Evolutionary conservation across 371 early-diverging fungal genomes (phyloP).

Genomic region (Synchytrium microbalum): DNA sequence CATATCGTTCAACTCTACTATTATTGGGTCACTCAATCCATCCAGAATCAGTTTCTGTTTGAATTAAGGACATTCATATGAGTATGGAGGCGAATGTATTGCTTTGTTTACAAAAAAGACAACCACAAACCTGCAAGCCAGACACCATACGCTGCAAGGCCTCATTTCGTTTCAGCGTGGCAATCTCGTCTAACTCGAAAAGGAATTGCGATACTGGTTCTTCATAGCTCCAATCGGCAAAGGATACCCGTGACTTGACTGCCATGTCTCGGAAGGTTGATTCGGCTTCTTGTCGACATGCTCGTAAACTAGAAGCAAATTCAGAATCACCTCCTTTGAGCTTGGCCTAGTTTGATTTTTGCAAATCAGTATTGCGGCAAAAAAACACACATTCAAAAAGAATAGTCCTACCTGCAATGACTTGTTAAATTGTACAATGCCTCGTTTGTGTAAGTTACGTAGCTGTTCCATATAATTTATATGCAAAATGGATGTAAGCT

Average conservation of each 20-base stretch:
- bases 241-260: constrained; percentile 12
- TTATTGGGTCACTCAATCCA: constrained; percentile 60
- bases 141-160: constrained; percentile 74
- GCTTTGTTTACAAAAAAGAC: too few relatives aligned
- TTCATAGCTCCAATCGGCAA: constrained; percentile 68
- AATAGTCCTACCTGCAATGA: constrained; percentile 31
- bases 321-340: constrained; percentile 32
- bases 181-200: constrained; percentile 56
- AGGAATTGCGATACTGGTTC: constrained; percentile 58
- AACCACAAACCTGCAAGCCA: constrained; percentile 49
- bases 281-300: constrained; percentile 39
- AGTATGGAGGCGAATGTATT: too few relatives aligned
- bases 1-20: constrained; percentile 60
- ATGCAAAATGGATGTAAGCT: constrained; percentile 68
- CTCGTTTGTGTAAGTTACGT: constrained; percentile 70
- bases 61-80: too few relatives aligned
- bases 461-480: constrained; percentile 77
- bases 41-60: constrained; percentile 50
- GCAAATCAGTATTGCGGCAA: too few relatives aligned
- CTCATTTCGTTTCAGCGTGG: constrained; percentile 56
- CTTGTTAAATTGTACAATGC: constrained; percentile 53
- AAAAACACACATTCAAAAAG: too few relatives aligned
- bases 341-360: too few relatives aligned
- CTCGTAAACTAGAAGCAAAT: constrained; percentile 45
- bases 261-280: constrained; percentile 32